Conservation (phyloP, 306 rosid species). For the Casuarina equisetifolia region DNA sequence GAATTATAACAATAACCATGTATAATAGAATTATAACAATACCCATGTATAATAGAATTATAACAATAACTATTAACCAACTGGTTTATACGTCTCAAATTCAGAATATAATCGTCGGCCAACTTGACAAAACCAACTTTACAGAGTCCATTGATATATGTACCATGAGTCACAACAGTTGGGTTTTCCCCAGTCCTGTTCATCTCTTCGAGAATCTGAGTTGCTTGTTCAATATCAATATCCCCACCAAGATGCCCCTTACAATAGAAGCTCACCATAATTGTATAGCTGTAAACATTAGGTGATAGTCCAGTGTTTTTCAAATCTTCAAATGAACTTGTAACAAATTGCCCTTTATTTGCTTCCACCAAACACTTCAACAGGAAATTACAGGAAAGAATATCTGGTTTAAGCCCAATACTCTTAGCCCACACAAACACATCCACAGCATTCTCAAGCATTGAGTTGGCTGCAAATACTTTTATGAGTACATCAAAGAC, state of each 20-base stretch:
- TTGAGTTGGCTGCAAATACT: slow-evolving; percentile 55
- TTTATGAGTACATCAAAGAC: slow-evolving; percentile 55
- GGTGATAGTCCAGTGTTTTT: slow-evolving; percentile 52
- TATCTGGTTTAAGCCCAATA: slow-evolving; percentile 41
- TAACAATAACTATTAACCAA: slow-evolving; percentile 50
- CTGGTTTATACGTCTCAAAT: slow-evolving; percentile 36
- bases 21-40: slow-evolving; percentile 55
- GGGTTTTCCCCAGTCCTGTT: slow-evolving; percentile 47
- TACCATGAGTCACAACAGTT: slow-evolving; percentile 52
- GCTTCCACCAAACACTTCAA: slow-evolving; percentile 63
- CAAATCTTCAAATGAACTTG: slow-evolving; percentile 42
- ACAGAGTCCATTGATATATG: slow-evolving; percentile 63
- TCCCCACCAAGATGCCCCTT: slow-evolving; percentile 39
- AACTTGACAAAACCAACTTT: slow-evolving; percentile 39
- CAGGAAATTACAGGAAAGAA: slow-evolving; percentile 59
- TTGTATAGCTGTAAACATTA: slow-evolving; percentile 54
- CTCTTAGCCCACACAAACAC: slow-evolving; percentile 49
- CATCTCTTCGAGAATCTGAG: slow-evolving; percentile 49
- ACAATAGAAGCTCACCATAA: slow-evolving; percentile 61
- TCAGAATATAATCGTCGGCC: slow-evolving; percentile 42
- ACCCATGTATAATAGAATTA: slow-evolving; percentile 32
- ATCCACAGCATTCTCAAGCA: slow-evolving; percentile 60
- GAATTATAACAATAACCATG: slow-evolving; percentile 38
- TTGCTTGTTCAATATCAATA: slow-evolving; percentile 42
- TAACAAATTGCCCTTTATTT: slow-evolving; percentile 46